Base-by-base conservation (phyloP, 139 green algal species). In the Deuterostichococcus epilithicus region DNA sequence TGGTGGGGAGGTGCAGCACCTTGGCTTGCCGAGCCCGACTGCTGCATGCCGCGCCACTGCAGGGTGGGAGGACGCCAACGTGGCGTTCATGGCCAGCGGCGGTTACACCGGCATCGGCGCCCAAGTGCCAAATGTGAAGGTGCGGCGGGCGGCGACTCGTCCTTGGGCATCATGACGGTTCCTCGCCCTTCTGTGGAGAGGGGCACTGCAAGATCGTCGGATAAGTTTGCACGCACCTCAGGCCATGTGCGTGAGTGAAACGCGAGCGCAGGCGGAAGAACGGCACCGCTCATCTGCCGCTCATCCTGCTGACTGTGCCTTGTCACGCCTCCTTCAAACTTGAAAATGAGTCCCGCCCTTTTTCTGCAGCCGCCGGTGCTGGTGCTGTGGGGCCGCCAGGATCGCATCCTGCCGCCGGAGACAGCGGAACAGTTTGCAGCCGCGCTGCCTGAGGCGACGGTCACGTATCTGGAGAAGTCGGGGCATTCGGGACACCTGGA, bases 381-480 rank as follows among this genome's bases (percentile, higher is more conserved):
- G 39, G 82, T 99, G 36, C 47, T 99, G 33, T 99, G 96, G 96
- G 96, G 96, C 32, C 78, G 88, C 18, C 66, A 98, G 22, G 96
- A 63, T 20, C 52, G 52, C 52, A 63, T 63, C 18, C 18, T 63
- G 52, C 52, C 52, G 52, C 52, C 52, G 52, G 52, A 25, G 13
- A 63, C 52, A 3, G 52, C 52, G 52, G 18, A 63, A 20, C 52
- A 63, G 52, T 63, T 63, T 20, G 52, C 52, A 3, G 52, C 26
- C 20, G 52, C 52, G 52, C 18, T 63, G 52, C 52, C 52, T 5
- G 52, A 28, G 13, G 52, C 52, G 13, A 63, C 52, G 13, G 52
- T 63, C 52, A 63, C 52, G 3, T 63, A n/a, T 28, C 52, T 63
- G 52, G 52, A 63, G 52, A 63, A 63, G 13, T 63, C 52, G 10